These are phyloP conservation scores for Solanum dulcamara DNA, from an alignment of 257 asterid genomes.

Conservation along the genomic window DNA sequence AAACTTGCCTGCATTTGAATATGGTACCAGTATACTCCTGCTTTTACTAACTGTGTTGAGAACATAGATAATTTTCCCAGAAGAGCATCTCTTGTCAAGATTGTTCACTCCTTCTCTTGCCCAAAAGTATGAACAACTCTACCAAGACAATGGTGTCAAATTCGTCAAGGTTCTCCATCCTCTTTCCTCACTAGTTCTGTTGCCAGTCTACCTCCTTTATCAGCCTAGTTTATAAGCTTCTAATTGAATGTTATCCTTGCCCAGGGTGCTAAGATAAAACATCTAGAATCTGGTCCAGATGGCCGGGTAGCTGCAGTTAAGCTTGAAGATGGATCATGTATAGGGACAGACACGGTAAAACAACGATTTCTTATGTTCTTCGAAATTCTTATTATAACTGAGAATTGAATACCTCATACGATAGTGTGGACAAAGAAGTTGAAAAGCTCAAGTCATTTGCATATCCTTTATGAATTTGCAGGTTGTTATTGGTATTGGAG, in stretches of 20 bases:
- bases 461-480: conserved; percentile 17
- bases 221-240: neutral
- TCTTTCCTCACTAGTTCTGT: neutral
- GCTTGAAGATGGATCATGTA: conserved; percentile 58
- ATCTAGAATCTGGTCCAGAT: conserved; percentile 66
- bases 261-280: conserved; percentile 76
- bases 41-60: neutral
- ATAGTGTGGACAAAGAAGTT: neutral
- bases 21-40: neutral
- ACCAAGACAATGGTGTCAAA: conserved; percentile 71
- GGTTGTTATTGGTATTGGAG: conserved; percentile 94
- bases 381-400: neutral
- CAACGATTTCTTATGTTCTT: neutral
- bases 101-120: conserved; percentile 84
- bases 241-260: conserved; percentile 5
- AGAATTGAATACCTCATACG: neutral
- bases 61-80: conserved; percentile 67
- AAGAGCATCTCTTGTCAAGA: conserved; percentile 73
- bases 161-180: conserved; percentile 59
- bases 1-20: neutral
- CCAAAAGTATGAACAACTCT: conserved; percentile 68
- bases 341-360: conserved; percentile 80
- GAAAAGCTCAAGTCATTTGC: neutral
- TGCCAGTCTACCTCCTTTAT: neutral
- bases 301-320: conserved; percentile 67